These are phyloP conservation scores for Lumnitzera littorea DNA, from an alignment of 345 rosid species.

Conservation along the genomic window DNA sequence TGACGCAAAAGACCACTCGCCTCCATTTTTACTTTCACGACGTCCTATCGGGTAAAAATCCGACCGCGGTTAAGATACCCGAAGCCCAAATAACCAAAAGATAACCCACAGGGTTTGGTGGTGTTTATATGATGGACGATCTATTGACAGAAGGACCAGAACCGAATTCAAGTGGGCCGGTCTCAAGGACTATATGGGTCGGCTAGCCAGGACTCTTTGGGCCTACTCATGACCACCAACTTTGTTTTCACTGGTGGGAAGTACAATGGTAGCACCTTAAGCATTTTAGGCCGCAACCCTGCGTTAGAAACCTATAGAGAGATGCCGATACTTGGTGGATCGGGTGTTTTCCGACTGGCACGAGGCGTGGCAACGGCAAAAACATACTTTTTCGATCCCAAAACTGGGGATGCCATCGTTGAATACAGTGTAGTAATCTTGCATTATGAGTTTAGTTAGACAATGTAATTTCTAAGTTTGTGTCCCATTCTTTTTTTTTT, in stretches of 20 bases:
- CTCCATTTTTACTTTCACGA: conserved; percentile 23
- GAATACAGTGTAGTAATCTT: conserved; percentile 13
- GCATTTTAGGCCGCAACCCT: conserved; percentile 17
- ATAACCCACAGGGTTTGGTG: conserved; percentile 12
- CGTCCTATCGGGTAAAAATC: conserved; percentile 12
- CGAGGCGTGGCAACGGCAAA: conserved; percentile 13
- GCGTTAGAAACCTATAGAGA: conserved; percentile 12
- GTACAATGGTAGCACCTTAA: conserved; percentile 23
- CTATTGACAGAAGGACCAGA: conserved; percentile 11
- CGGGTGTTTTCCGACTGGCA: conserved; percentile 23
- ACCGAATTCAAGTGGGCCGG: conserved; percentile 6
- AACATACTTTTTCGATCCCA: conserved; percentile 10
- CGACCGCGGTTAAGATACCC: conserved; percentile 13
- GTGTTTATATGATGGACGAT: conserved; percentile 6
- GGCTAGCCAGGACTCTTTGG: background rate
- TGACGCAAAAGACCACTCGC: conserved; percentile 6
- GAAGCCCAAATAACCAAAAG: conserved; percentile 4
- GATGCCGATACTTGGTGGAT: conserved; percentile 25
- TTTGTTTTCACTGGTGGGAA: conserved; percentile 7
- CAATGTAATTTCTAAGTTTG: too few relatives aligned
- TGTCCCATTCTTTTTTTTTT: too few relatives aligned
- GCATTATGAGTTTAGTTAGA: conserved; percentile 5
- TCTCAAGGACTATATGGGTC: conserved; percentile 18
- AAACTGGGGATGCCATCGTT: conserved; percentile 16
- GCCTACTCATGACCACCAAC: conserved; percentile 7